Evolutionary conservation across 805 yeast genomes (phyloP).

Genomic region (Yarrowia sp.): DNA sequence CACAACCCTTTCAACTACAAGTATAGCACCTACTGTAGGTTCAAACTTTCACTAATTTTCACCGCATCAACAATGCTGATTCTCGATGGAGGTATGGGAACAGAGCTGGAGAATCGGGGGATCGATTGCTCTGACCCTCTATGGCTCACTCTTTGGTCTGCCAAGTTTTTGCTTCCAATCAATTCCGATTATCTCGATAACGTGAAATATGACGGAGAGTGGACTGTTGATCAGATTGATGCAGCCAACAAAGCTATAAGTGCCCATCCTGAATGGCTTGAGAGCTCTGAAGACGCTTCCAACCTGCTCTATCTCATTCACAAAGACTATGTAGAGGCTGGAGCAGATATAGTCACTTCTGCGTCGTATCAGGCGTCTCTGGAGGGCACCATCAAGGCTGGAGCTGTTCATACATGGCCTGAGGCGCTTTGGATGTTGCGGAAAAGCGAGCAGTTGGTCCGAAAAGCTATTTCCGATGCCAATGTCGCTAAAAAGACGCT

Average conservation of each 20-base stretch:
- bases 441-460: constrained; percentile 35
- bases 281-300: constrained; percentile 48
- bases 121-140: constrained; percentile 43
- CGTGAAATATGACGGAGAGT: neutral
- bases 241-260: neutral
- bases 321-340: constrained; percentile 49
- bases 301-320: constrained; percentile 49
- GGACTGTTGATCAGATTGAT: neutral
- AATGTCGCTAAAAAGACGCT: constrained; percentile 28
- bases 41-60: neutral
- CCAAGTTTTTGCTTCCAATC: constrained; percentile 42
- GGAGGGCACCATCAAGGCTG: constrained; percentile 38
- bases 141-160: constrained; percentile 50
- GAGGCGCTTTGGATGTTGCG: constrained; percentile 28
- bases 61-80: constrained; percentile 28
- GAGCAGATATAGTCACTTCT: constrained; percentile 56
- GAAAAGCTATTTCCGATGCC: constrained; percentile 32
- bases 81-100: constrained; percentile 68
- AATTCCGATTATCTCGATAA: neutral
- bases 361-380: constrained; percentile 62
- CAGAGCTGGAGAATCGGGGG: constrained; percentile 54
- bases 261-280: constrained; percentile 14
- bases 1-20: neutral
- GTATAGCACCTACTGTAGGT: neutral
- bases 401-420: constrained; percentile 26